These are phyloP conservation scores for Cytospora schulzeri DNA, from an alignment of 2,329 filamentous ascomycete genomes.

Conservation along the genomic window DNA sequence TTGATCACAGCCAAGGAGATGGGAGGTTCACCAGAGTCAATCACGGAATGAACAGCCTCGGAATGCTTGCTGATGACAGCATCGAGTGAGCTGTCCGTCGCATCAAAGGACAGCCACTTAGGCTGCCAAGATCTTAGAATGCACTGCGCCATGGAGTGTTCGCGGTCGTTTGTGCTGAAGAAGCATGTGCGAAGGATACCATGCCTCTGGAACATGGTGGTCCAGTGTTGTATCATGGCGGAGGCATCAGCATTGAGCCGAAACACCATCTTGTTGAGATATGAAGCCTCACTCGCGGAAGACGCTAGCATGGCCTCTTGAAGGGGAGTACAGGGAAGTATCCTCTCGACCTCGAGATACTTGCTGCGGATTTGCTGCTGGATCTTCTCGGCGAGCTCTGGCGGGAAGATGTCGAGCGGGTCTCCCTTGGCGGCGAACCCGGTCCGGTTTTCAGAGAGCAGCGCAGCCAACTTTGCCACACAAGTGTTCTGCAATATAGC, in stretches of 20 bases:
- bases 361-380: constrained; percentile 37
- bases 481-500: constrained; percentile 69
- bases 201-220: constrained; percentile 64
- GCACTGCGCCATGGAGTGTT: constrained; percentile 71
- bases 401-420: constrained; percentile 34
- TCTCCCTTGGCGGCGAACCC: background rate
- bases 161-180: constrained; percentile 60
- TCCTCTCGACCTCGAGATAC: constrained; percentile 47
- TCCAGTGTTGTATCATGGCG: constrained; percentile 63
- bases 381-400: constrained; percentile 34
- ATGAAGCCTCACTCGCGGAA: constrained; percentile 50
- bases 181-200: constrained; percentile 80
- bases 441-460: constrained; percentile 26
- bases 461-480: constrained; percentile 60
- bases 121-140: constrained; percentile 54
- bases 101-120: constrained; percentile 44
- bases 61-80: constrained; percentile 45
- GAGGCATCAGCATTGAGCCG: constrained; percentile 53
- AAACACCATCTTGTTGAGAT: constrained; percentile 74
- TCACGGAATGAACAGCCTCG: constrained; percentile 38
- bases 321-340: constrained; percentile 82
- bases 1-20: constrained; percentile 48
- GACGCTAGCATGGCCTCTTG: constrained; percentile 85
- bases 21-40: constrained; percentile 50
- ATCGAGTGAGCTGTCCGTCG: constrained; percentile 36